Conservation (phyloP, 2,329 filamentous ascomycete genomes). For the Alternaria triticina region DNA sequence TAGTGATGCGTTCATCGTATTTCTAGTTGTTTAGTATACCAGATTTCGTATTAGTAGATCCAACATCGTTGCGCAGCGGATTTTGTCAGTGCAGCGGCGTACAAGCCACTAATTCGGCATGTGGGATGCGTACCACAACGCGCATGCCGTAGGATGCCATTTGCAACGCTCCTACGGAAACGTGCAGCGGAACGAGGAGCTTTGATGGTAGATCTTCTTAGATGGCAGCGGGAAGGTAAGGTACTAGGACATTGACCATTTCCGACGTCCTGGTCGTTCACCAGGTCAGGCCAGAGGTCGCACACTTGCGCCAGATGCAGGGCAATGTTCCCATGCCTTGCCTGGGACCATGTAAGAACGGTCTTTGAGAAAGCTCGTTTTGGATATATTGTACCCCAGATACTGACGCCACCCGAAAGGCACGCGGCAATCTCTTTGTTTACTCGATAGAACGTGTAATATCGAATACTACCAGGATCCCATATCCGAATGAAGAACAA, state of each 20-base stretch:
- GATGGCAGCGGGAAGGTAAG: conserved; percentile 7
- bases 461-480: background rate
- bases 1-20: background rate
- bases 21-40: background rate
- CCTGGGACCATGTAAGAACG: background rate
- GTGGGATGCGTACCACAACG: conserved; percentile 1
- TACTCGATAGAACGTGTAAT: background rate
- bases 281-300: background rate
- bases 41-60: background rate
- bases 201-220: conserved; percentile 21
- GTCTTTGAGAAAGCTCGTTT: background rate
- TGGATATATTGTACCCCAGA: background rate
- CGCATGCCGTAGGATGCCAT: conserved; percentile 15
- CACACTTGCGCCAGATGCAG: background rate
- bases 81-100: conserved; percentile 10
- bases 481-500: background rate
- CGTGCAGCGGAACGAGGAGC: conserved; percentile 23
- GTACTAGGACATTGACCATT: conserved; percentile 16
- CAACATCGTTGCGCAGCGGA: background rate
- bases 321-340: background rate
- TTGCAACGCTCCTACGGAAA: conserved; percentile 13
- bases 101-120: background rate
- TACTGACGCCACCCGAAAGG: background rate
- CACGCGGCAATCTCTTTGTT: background rate
- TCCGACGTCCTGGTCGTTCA: conserved; percentile 1